A percentile compares a stretch with the other conserved stretches of the same genome.
phyloP scores from a whole-genome alignment of 1,284 basidiomycete species.

The Hypsizygus ulmarius region DNA sequence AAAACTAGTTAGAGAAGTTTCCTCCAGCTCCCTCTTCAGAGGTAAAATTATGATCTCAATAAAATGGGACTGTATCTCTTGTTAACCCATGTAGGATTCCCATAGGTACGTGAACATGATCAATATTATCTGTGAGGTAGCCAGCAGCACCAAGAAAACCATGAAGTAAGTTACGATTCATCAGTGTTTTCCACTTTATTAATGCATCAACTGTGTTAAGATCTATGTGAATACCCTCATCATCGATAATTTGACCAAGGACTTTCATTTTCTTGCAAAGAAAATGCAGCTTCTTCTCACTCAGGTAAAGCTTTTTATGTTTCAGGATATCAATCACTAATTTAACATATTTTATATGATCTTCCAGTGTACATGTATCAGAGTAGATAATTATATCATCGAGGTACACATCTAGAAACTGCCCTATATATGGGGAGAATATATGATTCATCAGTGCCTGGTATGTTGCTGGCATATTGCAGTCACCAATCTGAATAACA shows the following conservation, averaged over 20 bases:
- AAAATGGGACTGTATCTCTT: too few species aligned
- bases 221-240: conserved; percentile 1
- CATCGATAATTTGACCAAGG: conserved; percentile 34
- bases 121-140: too few species aligned
- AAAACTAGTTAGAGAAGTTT: too few species aligned
- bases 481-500: conserved; percentile 33
- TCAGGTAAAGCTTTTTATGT: conserved; percentile 1
- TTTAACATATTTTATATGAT: conserved; percentile 32
- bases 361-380: conserved; percentile 26
- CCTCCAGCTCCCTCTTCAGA: too few species aligned
- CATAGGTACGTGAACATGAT: too few species aligned
- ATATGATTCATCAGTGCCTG: conserved; percentile 26
- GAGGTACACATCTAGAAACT: too few species aligned
- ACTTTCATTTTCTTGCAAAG: conserved; percentile 8
- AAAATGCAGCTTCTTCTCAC: conserved; percentile 21
- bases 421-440: conserved; percentile 24
- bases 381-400: conserved; percentile 38
- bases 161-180: not conserved
- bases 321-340: conserved; percentile 28
- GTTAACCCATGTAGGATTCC: too few species aligned
- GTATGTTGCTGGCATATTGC: conserved; percentile 11
- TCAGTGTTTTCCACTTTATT: not conserved
- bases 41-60: too few species aligned
- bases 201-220: not conserved
- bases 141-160: too few species aligned